These are phyloP conservation scores for Globisporangium rhizosaccharum DNA, from an alignment of 352 stramenopile species.

Conservation along the genomic window DNA sequence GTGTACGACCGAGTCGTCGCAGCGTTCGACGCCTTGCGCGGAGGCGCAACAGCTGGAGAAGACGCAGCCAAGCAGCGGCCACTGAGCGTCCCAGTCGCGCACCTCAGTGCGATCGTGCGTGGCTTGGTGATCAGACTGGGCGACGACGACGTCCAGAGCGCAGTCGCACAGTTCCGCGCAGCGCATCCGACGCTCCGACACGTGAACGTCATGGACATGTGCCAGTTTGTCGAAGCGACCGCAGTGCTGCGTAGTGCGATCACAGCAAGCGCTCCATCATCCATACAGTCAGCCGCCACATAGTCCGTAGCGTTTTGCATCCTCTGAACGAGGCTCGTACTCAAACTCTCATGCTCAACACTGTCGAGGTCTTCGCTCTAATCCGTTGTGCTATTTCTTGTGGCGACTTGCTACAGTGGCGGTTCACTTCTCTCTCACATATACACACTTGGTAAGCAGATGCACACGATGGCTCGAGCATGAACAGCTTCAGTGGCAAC, in stretches of 20 bases:
- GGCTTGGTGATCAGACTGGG: constrained; percentile 29
- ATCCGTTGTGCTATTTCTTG: too few species aligned
- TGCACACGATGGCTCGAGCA: too few species aligned
- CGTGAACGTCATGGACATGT: constrained; percentile 66
- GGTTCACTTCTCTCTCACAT: not conserved
- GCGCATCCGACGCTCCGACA: constrained; percentile 33
- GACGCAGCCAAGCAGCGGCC: not conserved
- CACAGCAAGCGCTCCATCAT: too few species aligned
- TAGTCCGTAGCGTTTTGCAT: too few species aligned
- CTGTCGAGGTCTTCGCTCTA: too few species aligned
- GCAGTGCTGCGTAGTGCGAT: too few species aligned
- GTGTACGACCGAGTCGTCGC: constrained; percentile 38
- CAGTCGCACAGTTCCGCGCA: constrained; percentile 26
- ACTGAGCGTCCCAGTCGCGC: constrained; percentile 36
- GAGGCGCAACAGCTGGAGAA: constrained; percentile 2
- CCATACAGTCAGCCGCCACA: too few species aligned
- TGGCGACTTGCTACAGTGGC: not conserved
- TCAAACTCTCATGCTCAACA: too few species aligned
- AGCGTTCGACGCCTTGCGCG: constrained; percentile 35
- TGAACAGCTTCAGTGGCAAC: too few species aligned
- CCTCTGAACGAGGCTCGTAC: too few species aligned
- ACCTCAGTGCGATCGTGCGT: constrained; percentile 38
- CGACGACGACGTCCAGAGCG: constrained; percentile 21
- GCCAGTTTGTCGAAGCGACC: constrained; percentile 36
- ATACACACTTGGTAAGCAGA: too few species aligned